Evolutionary conservation across 768 basidiomycete species (phyloP).

Genomic region (Agaricus bisporus): DNA sequence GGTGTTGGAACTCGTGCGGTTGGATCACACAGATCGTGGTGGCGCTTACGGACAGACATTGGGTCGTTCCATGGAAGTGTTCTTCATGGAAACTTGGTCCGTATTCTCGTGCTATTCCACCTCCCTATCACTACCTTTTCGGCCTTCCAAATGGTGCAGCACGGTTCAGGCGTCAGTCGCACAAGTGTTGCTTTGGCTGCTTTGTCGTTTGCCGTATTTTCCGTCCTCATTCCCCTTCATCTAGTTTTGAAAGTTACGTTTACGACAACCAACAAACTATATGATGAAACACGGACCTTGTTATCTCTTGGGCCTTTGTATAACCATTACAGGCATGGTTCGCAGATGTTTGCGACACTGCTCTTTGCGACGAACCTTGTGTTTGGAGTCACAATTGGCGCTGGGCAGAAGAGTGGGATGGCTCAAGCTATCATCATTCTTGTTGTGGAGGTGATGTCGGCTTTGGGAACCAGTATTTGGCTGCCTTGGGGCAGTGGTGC

Average conservation of each 20-base stretch:
- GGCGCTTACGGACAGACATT: constrained; percentile 51
- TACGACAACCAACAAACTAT: constrained; percentile 84
- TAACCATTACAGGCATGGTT: constrained; percentile 89
- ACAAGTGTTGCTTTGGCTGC: constrained; percentile 74
- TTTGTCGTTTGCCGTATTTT: constrained; percentile 75
- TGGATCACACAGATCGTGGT: constrained; percentile 39
- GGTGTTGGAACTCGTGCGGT: constrained; percentile 5
- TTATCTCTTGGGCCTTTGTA: constrained; percentile 90
- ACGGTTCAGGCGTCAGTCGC: constrained; percentile 41
- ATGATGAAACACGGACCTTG: constrained; percentile 90
- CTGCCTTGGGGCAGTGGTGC: constrained; percentile 96
- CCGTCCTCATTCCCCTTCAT: constrained; percentile 67
- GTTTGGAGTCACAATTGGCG: constrained; percentile 82
- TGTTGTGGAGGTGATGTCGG: constrained; percentile 80
- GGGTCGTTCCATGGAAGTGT: constrained; percentile 78
- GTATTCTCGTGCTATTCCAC: constrained; percentile 89
- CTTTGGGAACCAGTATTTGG: constrained; percentile 89
- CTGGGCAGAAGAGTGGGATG: constrained; percentile 84
- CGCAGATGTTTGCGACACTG: constrained; percentile 80
- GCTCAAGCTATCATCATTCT: constrained; percentile 89
- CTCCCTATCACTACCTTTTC: constrained; percentile 92
- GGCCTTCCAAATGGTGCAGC: constrained; percentile 74
- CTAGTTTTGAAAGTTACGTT: constrained; percentile 73
- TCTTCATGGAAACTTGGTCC: constrained; percentile 86
- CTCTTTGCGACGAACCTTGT: constrained; percentile 79